These are phyloP conservation scores for Nannochloris sp. DNA, from an alignment of 139 green algal species.

Conservation along the genomic window DNA sequence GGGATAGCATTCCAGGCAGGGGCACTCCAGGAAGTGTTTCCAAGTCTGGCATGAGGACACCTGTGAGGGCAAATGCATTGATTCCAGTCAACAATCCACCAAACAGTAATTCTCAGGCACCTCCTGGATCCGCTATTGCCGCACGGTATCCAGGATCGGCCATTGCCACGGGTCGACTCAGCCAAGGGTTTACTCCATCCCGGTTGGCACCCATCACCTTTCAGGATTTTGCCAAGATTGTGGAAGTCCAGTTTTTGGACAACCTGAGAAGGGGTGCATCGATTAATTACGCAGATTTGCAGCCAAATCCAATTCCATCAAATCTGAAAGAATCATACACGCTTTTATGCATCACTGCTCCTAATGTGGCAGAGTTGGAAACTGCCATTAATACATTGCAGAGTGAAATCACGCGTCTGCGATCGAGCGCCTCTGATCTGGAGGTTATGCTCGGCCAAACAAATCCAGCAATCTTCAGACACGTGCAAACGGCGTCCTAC, in stretches of 20 bases:
- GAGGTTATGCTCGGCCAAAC: conserved; percentile 36
- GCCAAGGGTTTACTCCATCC: conserved; percentile 13
- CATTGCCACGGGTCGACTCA: conserved; percentile 5
- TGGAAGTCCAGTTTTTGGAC: conserved; percentile 69
- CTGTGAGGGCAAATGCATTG: conserved; percentile 4
- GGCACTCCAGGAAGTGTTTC: neutral
- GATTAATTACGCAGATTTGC: conserved; percentile 53
- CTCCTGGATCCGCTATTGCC: conserved; percentile 13
- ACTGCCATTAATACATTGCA: conserved; percentile 43
- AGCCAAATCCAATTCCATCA: conserved; percentile 24
- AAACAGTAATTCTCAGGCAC: neutral
- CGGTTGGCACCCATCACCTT: conserved; percentile 34
- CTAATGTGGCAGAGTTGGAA: conserved; percentile 28
- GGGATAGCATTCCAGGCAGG: neutral
- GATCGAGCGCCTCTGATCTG: conserved; percentile 22
- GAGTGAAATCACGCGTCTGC: conserved; percentile 28
- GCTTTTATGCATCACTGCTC: conserved; percentile 24
- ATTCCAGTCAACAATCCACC: conserved; percentile 1
- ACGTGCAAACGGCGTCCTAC: conserved; percentile 21
- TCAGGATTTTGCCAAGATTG: conserved; percentile 54
- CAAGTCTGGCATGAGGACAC: conserved; percentile 2
- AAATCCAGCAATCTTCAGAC: conserved; percentile 49
- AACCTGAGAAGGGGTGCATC: conserved; percentile 65
- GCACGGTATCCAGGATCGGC: conserved; percentile 17
- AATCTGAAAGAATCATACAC: conserved; percentile 36